A percentile compares a stretch with the other conserved stretches of the same genome.
Conservation (phyloP, 495 filamentous ascomycete genomes). For the Xylaria castorea region DNA sequence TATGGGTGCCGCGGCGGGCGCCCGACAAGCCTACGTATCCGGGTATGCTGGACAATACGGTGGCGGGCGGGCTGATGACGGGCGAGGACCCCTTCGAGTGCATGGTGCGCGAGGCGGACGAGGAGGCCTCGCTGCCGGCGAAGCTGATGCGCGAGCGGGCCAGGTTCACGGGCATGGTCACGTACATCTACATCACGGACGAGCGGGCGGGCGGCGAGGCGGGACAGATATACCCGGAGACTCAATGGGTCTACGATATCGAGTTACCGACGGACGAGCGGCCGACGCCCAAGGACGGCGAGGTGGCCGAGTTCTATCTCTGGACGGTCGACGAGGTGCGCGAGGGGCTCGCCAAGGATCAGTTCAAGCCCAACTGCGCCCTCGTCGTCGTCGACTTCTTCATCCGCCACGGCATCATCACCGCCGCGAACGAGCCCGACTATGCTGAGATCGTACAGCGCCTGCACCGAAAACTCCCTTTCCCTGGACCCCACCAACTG, state of each 20-base stretch:
- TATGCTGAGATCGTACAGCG: conserved; percentile 78
- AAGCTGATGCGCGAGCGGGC: conserved; percentile 66
- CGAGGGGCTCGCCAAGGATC: conserved; percentile 69
- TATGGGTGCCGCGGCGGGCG: conserved; percentile 85
- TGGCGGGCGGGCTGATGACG: conserved; percentile 86
- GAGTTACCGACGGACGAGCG: conserved; percentile 71
- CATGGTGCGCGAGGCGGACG: conserved; percentile 82
- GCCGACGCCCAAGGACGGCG: conserved; percentile 79
- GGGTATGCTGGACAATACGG: conserved; percentile 90
- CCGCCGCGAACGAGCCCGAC: conserved; percentile 79
- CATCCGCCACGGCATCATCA: conserved; percentile 82
- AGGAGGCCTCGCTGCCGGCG: conserved; percentile 87
- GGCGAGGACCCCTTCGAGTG: conserved; percentile 78
- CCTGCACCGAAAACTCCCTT: conserved; percentile 81
- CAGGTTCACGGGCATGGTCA: conserved; percentile 70
- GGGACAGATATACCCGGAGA: conserved; percentile 89
- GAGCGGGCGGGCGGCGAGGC: conserved; percentile 80
- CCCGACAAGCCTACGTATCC: conserved; percentile 82
- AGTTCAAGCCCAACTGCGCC: conserved; percentile 95
- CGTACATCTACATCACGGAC: conserved; percentile 85
- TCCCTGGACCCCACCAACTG: conserved; percentile 69
- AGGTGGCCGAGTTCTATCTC: conserved; percentile 86
- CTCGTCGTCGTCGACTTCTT: conserved; percentile 89
- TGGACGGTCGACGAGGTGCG: conserved; percentile 76
- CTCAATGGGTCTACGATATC: conserved; percentile 90